Evolutionary conservation across 1,284 basidiomycete genomes (phyloP).

Genomic region (Taiwanofungus camphoratus): DNA sequence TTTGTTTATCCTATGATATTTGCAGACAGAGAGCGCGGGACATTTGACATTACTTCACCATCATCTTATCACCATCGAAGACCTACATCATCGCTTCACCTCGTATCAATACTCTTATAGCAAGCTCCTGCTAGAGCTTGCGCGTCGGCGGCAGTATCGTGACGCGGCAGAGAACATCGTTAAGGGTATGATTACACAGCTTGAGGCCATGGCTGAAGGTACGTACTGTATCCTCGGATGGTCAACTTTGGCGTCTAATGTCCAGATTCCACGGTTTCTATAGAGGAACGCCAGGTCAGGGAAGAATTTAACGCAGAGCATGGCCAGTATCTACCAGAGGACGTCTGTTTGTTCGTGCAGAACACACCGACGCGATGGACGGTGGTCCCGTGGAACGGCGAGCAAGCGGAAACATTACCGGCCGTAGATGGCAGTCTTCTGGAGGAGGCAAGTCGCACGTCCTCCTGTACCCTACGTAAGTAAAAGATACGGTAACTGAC

Average conservation of each 20-base stretch:
- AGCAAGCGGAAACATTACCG: slow-evolving; percentile 50
- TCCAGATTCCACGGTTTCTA: slow-evolving; percentile 3
- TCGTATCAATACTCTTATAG: slow-evolving; percentile 66
- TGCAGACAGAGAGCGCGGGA: slow-evolving; percentile 45
- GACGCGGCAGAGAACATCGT: slow-evolving; percentile 61
- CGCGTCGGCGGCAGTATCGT: slow-evolving; percentile 57
- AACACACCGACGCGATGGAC: slow-evolving; percentile 69
- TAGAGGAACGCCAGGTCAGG: slow-evolving; percentile 64
- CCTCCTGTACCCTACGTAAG: too few species aligned
- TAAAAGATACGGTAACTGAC: too few species aligned
- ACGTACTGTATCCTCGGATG: slow-evolving; percentile 11
- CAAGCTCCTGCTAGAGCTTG: slow-evolving; percentile 66
- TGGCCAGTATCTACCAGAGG: slow-evolving; percentile 65
- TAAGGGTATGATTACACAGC: slow-evolving; percentile 53
- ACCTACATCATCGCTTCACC: slow-evolving; percentile 57
- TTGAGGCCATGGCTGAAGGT: slow-evolving; percentile 64
- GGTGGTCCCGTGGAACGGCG: slow-evolving; percentile 49
- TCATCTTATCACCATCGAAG: slow-evolving; percentile 53
- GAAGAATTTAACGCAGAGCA: slow-evolving; percentile 67
- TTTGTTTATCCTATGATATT: slow-evolving; percentile 2
- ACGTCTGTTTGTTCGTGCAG: slow-evolving; percentile 68
- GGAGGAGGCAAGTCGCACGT: slow-evolving; percentile 40
- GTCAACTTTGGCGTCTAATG: neutral
- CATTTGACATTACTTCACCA: slow-evolving; percentile 51
- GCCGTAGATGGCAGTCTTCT: slow-evolving; percentile 55